A percentile compares a stretch with the other conserved stretches of the same genome.
Evolutionary conservation across 192 early-diverging fungal genomes (phyloP).

Genomic region (Coemansia erecta): DNA sequence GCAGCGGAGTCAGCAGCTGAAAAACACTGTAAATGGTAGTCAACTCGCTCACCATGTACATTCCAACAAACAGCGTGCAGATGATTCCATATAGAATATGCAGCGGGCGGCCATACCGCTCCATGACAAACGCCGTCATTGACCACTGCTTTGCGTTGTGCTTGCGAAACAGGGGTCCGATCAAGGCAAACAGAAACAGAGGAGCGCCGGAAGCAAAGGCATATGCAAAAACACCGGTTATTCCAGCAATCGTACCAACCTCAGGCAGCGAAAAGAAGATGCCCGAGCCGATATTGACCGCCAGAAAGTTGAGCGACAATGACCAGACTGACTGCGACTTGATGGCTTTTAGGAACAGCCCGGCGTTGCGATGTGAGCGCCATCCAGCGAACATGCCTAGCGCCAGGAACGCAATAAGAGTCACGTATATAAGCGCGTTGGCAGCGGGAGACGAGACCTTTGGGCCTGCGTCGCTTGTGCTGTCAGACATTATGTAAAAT

Average conservation of each 20-base stretch:
- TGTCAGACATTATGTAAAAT: slow-evolving; percentile 15
- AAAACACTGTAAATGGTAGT: slow-evolving; percentile 63
- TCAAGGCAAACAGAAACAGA: slow-evolving; percentile 56
- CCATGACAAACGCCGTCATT: slow-evolving; percentile 63
- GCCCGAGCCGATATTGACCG: slow-evolving; percentile 58
- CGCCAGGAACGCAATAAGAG: slow-evolving; percentile 51
- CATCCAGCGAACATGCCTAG: slow-evolving; percentile 57
- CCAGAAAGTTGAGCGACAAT: slow-evolving; percentile 55
- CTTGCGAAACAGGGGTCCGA: slow-evolving; percentile 60
- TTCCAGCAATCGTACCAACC: slow-evolving; percentile 62
- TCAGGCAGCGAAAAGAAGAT: slow-evolving; percentile 67
- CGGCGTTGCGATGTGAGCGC: slow-evolving; percentile 48
- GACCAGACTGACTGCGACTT: slow-evolving; percentile 52
- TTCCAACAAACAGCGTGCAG: slow-evolving; percentile 61
- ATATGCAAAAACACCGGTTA: slow-evolving; percentile 66
- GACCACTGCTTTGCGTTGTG: slow-evolving; percentile 64
- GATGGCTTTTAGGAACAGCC: slow-evolving; percentile 57
- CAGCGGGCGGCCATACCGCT: slow-evolving; percentile 61
- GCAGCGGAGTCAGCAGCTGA: slow-evolving; percentile 54
- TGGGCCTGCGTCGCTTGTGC: slow-evolving; percentile 9
- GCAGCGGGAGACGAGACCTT: slow-evolving; percentile 49
- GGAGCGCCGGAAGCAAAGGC: slow-evolving; percentile 62
- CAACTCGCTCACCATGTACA: slow-evolving; percentile 66
- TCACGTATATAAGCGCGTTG: slow-evolving; percentile 58
- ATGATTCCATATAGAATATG: slow-evolving; percentile 58